phyloP scores from a whole-genome alignment of 2,329 filamentous ascomycete genomes.

The Teratosphaeria pseudoeucalypti region DNA sequence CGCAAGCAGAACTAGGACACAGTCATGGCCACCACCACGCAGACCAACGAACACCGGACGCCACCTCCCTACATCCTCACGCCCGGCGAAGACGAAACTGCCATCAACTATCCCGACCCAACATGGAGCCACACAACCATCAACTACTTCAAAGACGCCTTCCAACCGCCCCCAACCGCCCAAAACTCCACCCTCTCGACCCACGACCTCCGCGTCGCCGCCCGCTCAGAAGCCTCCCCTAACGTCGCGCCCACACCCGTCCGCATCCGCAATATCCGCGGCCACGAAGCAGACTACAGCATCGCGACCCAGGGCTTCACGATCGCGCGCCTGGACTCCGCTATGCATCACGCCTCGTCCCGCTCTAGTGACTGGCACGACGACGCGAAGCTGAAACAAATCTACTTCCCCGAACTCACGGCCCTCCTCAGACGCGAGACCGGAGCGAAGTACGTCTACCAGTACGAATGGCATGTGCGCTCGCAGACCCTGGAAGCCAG shows the following conservation, averaged over 20 bases:
- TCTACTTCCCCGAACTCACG: slow-evolving; percentile 8
- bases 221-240: slow-evolving; percentile 8
- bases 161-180: slow-evolving; percentile 1
- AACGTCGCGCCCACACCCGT: slow-evolving; percentile 5
- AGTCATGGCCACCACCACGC: neutral
- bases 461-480: slow-evolving; percentile 9
- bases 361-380: slow-evolving; percentile 2
- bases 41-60: neutral
- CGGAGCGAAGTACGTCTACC: slow-evolving; percentile 7
- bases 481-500: slow-evolving; percentile 6
- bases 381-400: slow-evolving; percentile 4
- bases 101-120: slow-evolving; percentile 1
- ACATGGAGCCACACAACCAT: slow-evolving; percentile 6
- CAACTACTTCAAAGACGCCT: slow-evolving; percentile 9
- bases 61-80: neutral
- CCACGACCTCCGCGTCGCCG: slow-evolving; percentile 6
- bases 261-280: slow-evolving; percentile 10
- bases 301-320: slow-evolving; percentile 8
- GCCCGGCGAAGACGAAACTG: neutral
- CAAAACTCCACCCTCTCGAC: slow-evolving; percentile 5
- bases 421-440: slow-evolving; percentile 8
- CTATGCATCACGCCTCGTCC: neutral
- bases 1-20: neutral
- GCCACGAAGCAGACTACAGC: slow-evolving; percentile 4
- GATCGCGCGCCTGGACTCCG: slow-evolving; percentile 1